A percentile compares a stretch with the other conserved stretches of the same genome.
These are phyloP conservation scores for Euclidium syriacum DNA, from an alignment of 345 rosid genomes.

Conservation along the genomic window DNA sequence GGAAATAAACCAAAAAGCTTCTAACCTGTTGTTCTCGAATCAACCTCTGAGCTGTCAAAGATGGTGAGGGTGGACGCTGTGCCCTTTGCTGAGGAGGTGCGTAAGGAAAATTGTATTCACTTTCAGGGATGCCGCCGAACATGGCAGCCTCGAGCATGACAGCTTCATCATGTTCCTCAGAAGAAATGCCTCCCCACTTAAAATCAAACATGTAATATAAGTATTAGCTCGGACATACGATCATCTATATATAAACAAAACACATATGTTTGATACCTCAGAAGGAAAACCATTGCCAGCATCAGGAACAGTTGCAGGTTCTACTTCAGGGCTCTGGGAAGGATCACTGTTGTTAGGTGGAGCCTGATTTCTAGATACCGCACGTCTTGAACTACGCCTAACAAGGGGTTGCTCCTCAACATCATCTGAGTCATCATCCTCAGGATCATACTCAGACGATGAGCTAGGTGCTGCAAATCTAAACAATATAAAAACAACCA, in stretches of 20 bases:
- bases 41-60: conserved; percentile 89
- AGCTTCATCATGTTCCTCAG: conserved; percentile 98
- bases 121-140: conserved; percentile 98
- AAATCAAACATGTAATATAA: too few species aligned
- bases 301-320: conserved; percentile 25
- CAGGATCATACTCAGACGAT: conserved; percentile 65
- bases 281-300: conserved; percentile 58
- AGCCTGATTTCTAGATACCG: conserved; percentile 45
- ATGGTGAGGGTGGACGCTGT: conserved; percentile 78
- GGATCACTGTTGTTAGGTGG: conserved; percentile 43
- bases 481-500: conserved; percentile 9
- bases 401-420: conserved; percentile 65
- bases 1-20: background rate
- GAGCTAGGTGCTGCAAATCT: conserved; percentile 68
- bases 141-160: conserved; percentile 99
- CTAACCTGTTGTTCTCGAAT: conserved; percentile 99
- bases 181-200: conserved; percentile 99
- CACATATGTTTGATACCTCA: conserved; percentile 36
- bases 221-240: conserved; percentile 19
- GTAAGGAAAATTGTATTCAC: conserved; percentile 44
- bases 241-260: background rate
- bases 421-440: conserved; percentile 68
- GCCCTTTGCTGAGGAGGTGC: conserved; percentile 44
- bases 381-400: conserved; percentile 61
- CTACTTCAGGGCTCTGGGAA: conserved; percentile 59